Evolutionary conservation across 371 early-diverging fungal species (phyloP).

Genomic region (Phascolomyces articulosus): DNA sequence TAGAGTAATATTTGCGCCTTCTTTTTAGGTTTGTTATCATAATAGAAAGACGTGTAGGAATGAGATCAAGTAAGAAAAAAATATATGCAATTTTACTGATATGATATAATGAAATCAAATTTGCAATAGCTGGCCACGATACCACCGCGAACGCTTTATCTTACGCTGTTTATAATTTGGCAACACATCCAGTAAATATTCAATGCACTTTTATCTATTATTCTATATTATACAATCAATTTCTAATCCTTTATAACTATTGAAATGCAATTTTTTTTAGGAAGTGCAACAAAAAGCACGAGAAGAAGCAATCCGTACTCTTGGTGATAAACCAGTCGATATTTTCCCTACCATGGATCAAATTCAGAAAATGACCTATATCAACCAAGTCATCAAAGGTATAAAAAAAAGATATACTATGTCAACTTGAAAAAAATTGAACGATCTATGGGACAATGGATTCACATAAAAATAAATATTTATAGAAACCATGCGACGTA

Average conservation of each 20-base stretch:
- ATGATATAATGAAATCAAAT: too few relatives aligned
- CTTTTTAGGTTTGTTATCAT: constrained; percentile 11
- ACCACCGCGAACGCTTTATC: constrained; percentile 43
- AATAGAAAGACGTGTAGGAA: not conserved
- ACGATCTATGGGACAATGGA: too few relatives aligned
- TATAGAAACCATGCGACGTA: constrained; percentile 20
- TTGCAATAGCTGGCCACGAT: constrained; percentile 56
- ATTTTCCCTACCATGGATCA: constrained; percentile 47
- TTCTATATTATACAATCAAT: too few relatives aligned
- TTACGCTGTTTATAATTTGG: constrained; percentile 30
- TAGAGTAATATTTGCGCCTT: constrained; percentile 25
- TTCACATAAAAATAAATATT: not conserved
- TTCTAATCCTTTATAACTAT: too few relatives aligned
- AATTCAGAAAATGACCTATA: constrained; percentile 41
- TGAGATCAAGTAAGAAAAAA: not conserved
- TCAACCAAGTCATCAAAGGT: constrained; percentile 40
- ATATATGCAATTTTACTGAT: not conserved
- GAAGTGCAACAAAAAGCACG: constrained; percentile 50
- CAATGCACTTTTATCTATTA: not conserved
- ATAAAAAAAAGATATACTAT: not conserved
- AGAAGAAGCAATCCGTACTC: constrained; percentile 44
- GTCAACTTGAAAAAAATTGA: too few relatives aligned
- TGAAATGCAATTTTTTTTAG: not conserved
- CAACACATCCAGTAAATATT: constrained; percentile 15
- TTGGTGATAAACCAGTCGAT: constrained; percentile 47